Evolutionary conservation across 768 basidiomycete species (phyloP), one percentile per base, ranked within the genome.

Genomic region (Boletus subcaerulescens): DNA sequence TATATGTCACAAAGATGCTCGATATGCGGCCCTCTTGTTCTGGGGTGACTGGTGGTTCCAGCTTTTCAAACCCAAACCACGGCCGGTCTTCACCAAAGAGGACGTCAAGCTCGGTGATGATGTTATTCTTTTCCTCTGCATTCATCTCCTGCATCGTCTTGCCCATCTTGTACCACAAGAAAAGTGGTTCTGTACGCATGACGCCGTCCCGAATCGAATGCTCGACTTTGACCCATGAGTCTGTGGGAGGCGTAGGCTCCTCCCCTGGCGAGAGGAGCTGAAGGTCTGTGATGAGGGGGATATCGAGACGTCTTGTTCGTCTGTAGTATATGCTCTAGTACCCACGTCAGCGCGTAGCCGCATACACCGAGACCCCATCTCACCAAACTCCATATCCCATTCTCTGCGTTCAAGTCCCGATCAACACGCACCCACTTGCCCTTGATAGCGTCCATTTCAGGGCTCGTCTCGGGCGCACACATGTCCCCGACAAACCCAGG

Each of bases 31-130:
- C 76, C 18, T 67, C 67, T 10, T 70, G 61, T 45, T 75, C 74
- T 5, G 70, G 61, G 32, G 81, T 79, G n/a, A 87, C 80, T 0
- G 87, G 72, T 0, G 82, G 82, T 26, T 83, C 74, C 3, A 92
- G 63, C 61, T 80, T 85, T 60, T 92, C 83, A 65, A 94, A 98
- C 0, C 93, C 93, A 60, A 85, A 93, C 85, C 91, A 92, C 0
- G 92, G 84, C 9, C 80, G 76, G 50, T 86, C 88, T 52, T 93
- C 86, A 5, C 96, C 96, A 65, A 84, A 97, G 0, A 92, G 71
- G 4, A 98, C 79, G 65, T 98, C 95, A n/a, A 98, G 58, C 69
- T 98, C 94, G 1, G 94, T 98, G 63, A 98, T 83, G 24, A 93
- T 73, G 41, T 86, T 75, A 33, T 76, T 66, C 56, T 78, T 77